phyloP scores from a whole-genome alignment of 345 rosid genomes.

The Eucalyptus decipiens region DNA sequence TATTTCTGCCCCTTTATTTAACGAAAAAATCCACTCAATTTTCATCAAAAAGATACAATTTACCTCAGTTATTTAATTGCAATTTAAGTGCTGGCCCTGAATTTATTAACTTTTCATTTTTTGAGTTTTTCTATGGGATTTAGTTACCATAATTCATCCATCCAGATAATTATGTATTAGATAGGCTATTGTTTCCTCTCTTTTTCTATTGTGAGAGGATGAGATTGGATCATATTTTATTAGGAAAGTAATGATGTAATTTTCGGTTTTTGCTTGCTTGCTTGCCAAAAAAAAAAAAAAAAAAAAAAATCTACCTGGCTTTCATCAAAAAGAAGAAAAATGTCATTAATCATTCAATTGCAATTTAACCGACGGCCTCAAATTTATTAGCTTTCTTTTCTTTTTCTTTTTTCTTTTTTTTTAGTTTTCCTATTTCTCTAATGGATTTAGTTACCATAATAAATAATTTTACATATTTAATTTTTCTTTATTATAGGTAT shows the following conservation, averaged over 20 bases:
- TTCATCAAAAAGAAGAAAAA: not conserved
- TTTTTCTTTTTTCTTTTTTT: no score
- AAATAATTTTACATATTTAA: not conserved
- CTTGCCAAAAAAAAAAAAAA: not conserved
- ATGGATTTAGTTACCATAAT: not conserved
- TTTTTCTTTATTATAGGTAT: not conserved
- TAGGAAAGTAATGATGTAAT: not conserved
- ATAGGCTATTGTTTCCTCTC: not conserved
- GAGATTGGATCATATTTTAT: not conserved
- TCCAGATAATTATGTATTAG: not conserved
- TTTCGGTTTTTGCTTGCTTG: not conserved
- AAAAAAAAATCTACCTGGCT: not conserved
- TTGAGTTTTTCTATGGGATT: not conserved
- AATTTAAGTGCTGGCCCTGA: not conserved
- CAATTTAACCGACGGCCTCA: not conserved
- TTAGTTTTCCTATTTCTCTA: not conserved
- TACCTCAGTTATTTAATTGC: not conserved
- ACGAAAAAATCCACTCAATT: not conserved
- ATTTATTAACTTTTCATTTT: not conserved
- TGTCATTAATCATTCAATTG: not conserved
- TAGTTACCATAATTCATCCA: not conserved
- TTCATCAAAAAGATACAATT: not conserved
- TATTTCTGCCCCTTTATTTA: not conserved
- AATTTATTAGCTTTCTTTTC: not conserved
- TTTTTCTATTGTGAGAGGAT: not conserved